Conservation (phyloP, 1,139 yeast genomes). For the Lodderomyces beijingensis region DNA sequence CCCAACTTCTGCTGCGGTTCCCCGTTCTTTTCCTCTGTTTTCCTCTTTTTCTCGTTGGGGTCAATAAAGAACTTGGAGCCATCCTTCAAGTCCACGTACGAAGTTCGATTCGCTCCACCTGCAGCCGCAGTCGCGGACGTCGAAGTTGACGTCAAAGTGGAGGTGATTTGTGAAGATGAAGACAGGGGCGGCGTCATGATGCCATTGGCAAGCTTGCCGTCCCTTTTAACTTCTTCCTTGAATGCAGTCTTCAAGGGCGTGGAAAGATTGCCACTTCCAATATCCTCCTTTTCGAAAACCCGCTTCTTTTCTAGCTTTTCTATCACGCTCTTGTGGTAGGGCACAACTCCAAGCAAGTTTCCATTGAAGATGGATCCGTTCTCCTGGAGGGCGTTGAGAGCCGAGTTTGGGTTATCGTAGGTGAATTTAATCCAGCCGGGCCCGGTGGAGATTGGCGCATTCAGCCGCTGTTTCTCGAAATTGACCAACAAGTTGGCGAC, state of each 20-base stretch:
- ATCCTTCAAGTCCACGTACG: conserved; percentile 35
- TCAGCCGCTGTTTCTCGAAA: conserved; percentile 14
- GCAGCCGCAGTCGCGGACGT: conserved; percentile 4
- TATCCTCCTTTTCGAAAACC: conserved; percentile 49
- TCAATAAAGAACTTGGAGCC: conserved; percentile 38
- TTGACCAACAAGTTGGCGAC: conserved; percentile 11
- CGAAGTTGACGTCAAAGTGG: not conserved
- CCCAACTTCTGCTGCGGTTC: conserved; percentile 29
- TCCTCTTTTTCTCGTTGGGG: conserved; percentile 19
- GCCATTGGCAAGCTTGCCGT: not conserved
- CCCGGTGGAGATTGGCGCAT: conserved; percentile 75
- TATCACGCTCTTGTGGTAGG: conserved; percentile 56
- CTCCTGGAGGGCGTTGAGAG: conserved; percentile 78
- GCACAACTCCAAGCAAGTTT: conserved; percentile 70
- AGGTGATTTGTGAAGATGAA: not conserved
- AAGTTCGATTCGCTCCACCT: conserved; percentile 3
- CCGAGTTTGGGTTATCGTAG: conserved; percentile 70
- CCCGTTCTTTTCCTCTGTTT: conserved; percentile 4
- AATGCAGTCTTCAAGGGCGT: conserved; percentile 6
- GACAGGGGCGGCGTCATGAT: conserved; percentile 4
- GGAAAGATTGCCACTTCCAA: conserved; percentile 42
- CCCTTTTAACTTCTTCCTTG: conserved; percentile 1
- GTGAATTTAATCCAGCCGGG: conserved; percentile 87
- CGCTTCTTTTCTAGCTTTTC: conserved; percentile 60
- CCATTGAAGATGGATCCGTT: conserved; percentile 74